These are phyloP conservation scores for Ramalina peruviana DNA, from an alignment of 495 filamentous ascomycete species.

Conservation along the genomic window DNA sequence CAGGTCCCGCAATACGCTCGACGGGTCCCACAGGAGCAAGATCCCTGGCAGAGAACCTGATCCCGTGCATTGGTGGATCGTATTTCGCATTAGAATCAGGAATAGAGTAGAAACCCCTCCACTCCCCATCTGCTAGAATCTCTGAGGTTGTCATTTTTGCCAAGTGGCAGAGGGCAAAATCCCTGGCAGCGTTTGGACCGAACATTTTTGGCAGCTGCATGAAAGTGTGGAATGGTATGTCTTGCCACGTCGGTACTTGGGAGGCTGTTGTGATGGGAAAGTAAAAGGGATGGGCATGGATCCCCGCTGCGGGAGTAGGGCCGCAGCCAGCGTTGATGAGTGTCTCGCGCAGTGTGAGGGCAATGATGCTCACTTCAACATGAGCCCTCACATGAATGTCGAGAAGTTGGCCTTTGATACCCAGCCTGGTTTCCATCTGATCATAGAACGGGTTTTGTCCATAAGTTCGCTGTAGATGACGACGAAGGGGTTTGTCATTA, in stretches of 20 bases:
- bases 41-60: background rate
- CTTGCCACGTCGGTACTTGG: background rate
- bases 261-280: background rate
- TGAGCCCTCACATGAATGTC: background rate
- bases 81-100: background rate
- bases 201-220: background rate
- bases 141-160: background rate
- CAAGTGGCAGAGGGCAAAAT: background rate
- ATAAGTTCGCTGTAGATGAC: too few species aligned
- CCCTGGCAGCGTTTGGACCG: background rate
- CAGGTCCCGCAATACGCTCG: background rate
- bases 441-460: too few species aligned
- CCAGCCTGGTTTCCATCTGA: too few species aligned
- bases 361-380: background rate
- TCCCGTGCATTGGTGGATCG: conserved; percentile 1
- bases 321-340: background rate
- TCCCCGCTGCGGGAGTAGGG: background rate
- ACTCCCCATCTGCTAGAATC: background rate
- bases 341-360: background rate
- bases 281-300: too few species aligned
- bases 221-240: background rate
- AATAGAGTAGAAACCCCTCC: background rate
- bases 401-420: too few species aligned
- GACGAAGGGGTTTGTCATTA: too few species aligned
- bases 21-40: background rate